Percentiles rank a stretch among this genome's conserved stretches.
These are phyloP conservation scores for Chlorencoelia australis DNA, from an alignment of 2,329 filamentous ascomycete genomes.

Conservation along the genomic window DNA sequence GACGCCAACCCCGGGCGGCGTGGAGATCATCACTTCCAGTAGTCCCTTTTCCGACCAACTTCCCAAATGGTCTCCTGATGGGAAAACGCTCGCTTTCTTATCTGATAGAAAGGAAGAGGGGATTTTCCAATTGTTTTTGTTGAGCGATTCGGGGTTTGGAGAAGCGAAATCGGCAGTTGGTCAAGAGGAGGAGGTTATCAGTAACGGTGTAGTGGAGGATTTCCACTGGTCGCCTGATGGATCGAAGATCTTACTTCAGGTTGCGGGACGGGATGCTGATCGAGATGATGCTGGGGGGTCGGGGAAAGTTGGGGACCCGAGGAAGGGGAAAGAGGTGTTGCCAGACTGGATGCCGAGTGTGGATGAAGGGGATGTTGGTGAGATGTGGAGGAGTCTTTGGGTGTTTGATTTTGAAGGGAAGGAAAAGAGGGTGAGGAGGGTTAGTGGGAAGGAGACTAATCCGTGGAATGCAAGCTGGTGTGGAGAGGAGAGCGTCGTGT, in stretches of 20 bases:
- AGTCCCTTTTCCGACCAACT: too few species aligned
- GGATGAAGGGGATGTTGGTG: too few species aligned
- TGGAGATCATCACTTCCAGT: too few species aligned
- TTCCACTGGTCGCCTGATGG: conserved; percentile 5
- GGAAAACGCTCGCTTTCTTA: conserved; percentile 3
- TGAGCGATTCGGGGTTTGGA: not conserved
- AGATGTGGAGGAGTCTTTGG: too few species aligned
- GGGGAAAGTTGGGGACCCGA: conserved; percentile 1
- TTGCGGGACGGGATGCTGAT: not conserved
- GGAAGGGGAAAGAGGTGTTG: conserved; percentile 29
- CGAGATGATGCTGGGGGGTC: conserved; percentile 2
- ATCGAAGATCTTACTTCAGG: conserved; percentile 1
- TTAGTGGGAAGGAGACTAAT: too few species aligned
- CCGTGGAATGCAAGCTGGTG: too few species aligned
- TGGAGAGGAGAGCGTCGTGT: too few species aligned
- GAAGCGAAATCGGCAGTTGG: not conserved
- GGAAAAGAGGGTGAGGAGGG: too few species aligned
- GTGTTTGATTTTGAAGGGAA: too few species aligned
- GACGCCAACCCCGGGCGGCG: too few species aligned
- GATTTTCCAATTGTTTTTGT: conserved; percentile 1
- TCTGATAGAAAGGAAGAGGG: conserved; percentile 2
- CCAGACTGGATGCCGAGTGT: too few species aligned
- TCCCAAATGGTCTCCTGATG: too few species aligned
- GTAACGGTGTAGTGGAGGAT: conserved; percentile 1
- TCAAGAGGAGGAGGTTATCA: not conserved